These are phyloP conservation scores for Akanthomyces uredinophilus DNA, from an alignment of 2,329 filamentous ascomycete genomes.

Conservation along the genomic window DNA sequence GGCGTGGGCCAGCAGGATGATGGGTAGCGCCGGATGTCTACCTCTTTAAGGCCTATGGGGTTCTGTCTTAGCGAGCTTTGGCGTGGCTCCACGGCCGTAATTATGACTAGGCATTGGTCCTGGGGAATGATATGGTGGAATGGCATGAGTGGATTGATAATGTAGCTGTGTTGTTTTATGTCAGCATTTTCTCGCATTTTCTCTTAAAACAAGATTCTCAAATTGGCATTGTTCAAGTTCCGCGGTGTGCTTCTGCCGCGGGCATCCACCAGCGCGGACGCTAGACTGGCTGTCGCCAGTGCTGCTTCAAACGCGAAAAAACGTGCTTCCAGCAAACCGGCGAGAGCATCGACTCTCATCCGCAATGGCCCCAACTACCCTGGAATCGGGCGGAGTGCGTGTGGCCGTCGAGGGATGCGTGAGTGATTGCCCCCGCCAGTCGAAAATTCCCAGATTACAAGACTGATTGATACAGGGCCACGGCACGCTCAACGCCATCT, in stretches of 20 bases:
- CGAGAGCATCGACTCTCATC: not conserved
- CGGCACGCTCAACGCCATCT: slow-evolving; percentile 87
- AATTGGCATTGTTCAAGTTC: not conserved
- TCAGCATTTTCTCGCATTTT: too few relatives aligned
- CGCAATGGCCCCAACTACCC: slow-evolving; percentile 28
- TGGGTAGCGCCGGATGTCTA: not conserved
- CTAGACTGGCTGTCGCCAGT: not conserved
- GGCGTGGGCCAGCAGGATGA: not conserved
- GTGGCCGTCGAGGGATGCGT: slow-evolving; percentile 86
- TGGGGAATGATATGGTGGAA: not conserved
- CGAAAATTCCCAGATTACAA: not conserved
- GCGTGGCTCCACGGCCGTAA: not conserved
- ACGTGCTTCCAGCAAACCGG: slow-evolving; percentile 1
- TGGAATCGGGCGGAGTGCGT: slow-evolving; percentile 51
- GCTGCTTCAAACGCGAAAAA: slow-evolving; percentile 2
- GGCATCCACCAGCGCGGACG: not conserved
- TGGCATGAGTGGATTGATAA: not conserved
- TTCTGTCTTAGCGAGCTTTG: not conserved
- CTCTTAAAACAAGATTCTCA: not conserved
- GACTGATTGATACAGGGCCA: slow-evolving; percentile 59
- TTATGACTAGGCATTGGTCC: not conserved
- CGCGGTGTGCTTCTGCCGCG: not conserved
- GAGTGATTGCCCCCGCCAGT: slow-evolving; percentile 30
- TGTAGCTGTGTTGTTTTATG: too few relatives aligned
- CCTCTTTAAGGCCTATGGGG: not conserved